Evolutionary conservation across 2,329 filamentous ascomycete genomes (phyloP), one percentile per base, ranked within the genome.

Genomic region (Colletotrichum sp.): DNA sequence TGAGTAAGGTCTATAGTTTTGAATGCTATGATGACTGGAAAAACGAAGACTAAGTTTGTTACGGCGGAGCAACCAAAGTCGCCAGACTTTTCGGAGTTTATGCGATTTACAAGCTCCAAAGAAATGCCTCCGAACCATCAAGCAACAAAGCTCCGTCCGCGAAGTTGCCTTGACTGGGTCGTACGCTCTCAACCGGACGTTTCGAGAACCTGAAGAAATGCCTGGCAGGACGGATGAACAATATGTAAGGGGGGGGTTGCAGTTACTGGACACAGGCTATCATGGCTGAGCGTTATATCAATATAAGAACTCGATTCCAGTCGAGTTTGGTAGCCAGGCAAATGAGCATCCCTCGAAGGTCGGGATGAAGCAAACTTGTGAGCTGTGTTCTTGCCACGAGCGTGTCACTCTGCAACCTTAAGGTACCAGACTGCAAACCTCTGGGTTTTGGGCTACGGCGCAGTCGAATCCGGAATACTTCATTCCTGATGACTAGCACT

Each of bases 401-500:
- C 0, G n/a, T 4, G n/a, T 13, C n/a, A 21, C n/a, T 0, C 18
- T 43, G 1, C 38, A 43, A 8, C 43, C 0, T 48, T 7, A 4
- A 48, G 4, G 4, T 21, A 21, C 10, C 9, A 21, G n/a, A 21
- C 43, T 13, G 2, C 43, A 13, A 21, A 2, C n/a, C n/a, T 13
- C 4, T 52, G 4, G 10, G 2, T 34, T 15, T 7, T 15, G 6
- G 1, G 0, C 43, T 48, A 7, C n/a, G 6, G 12, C 12, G 43
- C 3, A 13, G 1, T 52, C 10, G 0, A 5, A 52, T 21, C 6
- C 43, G 10, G n/a, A 21, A 21, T 52, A 52, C 10, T 21, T 3
- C 43, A 52, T 3, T 52, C 0, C 43, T 13, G 43, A 1, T 52
- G 10, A 13, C 6, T 13, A 5, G 12, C 43, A 52, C 10, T 3